phyloP scores from a whole-genome alignment of 1,284 basidiomycete species.

The Baeospora myosura region DNA sequence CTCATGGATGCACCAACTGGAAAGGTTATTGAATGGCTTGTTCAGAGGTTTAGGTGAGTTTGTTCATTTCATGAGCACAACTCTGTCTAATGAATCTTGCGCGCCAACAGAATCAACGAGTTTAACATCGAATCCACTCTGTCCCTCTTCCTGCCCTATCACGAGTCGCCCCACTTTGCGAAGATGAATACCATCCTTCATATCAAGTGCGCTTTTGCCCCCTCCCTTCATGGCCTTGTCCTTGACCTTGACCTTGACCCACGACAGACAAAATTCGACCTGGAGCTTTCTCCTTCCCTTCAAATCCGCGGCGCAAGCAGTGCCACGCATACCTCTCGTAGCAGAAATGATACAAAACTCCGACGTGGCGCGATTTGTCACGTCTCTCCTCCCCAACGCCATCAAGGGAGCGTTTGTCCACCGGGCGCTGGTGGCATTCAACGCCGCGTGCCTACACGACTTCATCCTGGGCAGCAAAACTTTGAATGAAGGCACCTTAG shows the following conservation, averaged over 20 bases:
- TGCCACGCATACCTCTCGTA: conserved; percentile 65
- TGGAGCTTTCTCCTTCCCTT: conserved; percentile 71
- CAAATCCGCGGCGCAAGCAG: conserved; percentile 63
- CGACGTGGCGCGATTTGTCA: conserved; percentile 70
- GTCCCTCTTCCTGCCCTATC: conserved; percentile 86
- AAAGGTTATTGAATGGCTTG: conserved; percentile 94
- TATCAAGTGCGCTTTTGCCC: conserved; percentile 45
- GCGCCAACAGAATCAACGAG: conserved; percentile 78
- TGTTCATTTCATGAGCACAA: neutral
- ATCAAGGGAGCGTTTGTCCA: conserved; percentile 51
- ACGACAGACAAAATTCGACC: conserved; percentile 37
- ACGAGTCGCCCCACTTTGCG: conserved; percentile 90
- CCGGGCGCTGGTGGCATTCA: conserved; percentile 78
- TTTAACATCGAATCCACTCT: conserved; percentile 85
- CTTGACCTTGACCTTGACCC: neutral
- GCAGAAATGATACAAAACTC: conserved; percentile 68
- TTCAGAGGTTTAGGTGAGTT: conserved; percentile 81
- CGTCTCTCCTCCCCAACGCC: conserved; percentile 55
- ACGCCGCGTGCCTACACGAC: conserved; percentile 75
- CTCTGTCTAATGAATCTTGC: neutral
- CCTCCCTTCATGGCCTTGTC: conserved; percentile 2
- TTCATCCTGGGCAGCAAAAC: conserved; percentile 55
- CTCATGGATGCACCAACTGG: conserved; percentile 78
- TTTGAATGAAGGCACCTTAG: conserved; percentile 58
- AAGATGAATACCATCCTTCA: conserved; percentile 88